phyloP scores from a whole-genome alignment of 176 grass and related monocot genomes.

The Eleusine indica region DNA sequence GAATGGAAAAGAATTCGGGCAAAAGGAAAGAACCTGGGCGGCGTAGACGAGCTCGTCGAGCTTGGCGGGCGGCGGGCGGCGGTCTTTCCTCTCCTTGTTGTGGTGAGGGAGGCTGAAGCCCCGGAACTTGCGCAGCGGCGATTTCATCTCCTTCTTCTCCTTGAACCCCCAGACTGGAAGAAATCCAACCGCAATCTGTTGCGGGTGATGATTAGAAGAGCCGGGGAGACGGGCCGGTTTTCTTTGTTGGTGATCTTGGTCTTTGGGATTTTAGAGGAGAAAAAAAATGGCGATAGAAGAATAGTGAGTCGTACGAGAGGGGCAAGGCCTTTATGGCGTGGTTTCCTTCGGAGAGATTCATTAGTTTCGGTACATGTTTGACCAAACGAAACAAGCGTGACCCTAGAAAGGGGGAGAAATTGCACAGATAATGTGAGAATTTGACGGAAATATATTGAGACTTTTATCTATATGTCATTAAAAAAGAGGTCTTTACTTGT shows the following conservation, averaged over 20 bases:
- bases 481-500: too few species aligned
- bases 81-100: constrained; percentile 51
- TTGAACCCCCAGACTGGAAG: constrained; percentile 2
- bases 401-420: not conserved
- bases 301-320: constrained; percentile 16
- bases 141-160: constrained; percentile 60
- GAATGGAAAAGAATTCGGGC: not conserved
- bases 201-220: constrained; percentile 1
- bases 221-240: not conserved
- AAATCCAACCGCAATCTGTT: not conserved
- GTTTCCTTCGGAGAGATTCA: constrained; percentile 5
- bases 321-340: not conserved
- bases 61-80: constrained; percentile 54
- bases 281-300: constrained; percentile 18
- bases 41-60: constrained; percentile 84
- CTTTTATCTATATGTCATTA: too few species aligned
- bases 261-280: constrained; percentile 29
- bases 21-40: constrained; percentile 48
- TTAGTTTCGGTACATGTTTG: constrained; percentile 49
- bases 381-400: constrained; percentile 48
- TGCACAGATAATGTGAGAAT: not conserved
- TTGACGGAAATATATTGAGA: not conserved
- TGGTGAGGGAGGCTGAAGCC: constrained; percentile 54
- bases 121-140: constrained; percentile 76
- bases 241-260: constrained; percentile 11